Conservation (phyloP, 176 grass and related monocot genomes). For the Thalia dealbata region DNA sequence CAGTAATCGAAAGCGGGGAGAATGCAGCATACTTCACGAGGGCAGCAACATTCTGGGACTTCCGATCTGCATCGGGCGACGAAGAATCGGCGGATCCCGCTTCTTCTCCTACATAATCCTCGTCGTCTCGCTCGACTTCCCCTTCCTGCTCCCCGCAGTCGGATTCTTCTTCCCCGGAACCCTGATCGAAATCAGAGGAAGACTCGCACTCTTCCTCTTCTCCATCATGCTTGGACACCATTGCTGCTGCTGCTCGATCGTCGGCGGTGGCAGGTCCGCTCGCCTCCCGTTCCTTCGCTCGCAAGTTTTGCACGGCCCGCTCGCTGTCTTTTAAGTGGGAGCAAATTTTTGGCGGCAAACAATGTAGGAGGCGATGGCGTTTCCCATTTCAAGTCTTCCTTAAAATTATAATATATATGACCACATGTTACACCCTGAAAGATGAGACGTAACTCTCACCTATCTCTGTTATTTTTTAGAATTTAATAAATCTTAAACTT, state of each 20-base stretch:
- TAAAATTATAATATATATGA: too few species aligned
- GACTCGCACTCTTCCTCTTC: slow-evolving; percentile 31
- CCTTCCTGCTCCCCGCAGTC: slow-evolving; percentile 20
- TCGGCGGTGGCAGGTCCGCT: neutral
- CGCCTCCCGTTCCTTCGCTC: neutral
- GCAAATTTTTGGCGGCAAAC: neutral
- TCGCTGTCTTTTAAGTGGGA: neutral
- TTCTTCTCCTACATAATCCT: slow-evolving; percentile 21
- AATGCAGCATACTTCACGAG: slow-evolving; percentile 49
- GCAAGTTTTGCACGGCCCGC: neutral
- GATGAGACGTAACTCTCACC: too few species aligned
- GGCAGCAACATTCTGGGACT: slow-evolving; percentile 76
- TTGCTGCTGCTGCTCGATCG: neutral
- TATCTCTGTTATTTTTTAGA: too few species aligned
- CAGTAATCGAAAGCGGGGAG: neutral
- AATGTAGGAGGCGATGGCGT: neutral
- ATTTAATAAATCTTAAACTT: too few species aligned
- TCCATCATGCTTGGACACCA: slow-evolving; percentile 15
- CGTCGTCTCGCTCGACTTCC: slow-evolving; percentile 20
- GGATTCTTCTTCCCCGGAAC: slow-evolving; percentile 16
- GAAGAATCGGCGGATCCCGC: neutral
- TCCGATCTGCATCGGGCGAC: slow-evolving; percentile 38
- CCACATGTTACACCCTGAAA: too few species aligned
- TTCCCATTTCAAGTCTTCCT: neutral
- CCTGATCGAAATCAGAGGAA: slow-evolving; percentile 34